Evolutionary conservation across 2,329 filamentous ascomycete genomes (phyloP).

Genomic region (Cladophialophora chaetospira): DNA sequence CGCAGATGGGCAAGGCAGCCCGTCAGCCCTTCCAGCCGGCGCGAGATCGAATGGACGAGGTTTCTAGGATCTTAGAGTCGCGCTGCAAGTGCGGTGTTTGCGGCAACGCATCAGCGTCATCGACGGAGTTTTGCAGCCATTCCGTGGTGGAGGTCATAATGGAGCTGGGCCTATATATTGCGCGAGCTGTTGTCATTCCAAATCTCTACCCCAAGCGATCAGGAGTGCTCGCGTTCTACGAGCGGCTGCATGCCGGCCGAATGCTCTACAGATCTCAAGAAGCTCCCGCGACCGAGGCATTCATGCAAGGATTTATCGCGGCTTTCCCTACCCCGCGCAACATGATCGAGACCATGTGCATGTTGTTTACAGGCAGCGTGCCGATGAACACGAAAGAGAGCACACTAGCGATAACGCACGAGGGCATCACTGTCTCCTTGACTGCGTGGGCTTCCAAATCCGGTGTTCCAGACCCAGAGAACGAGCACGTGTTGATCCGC

Average conservation of each 20-base stretch:
- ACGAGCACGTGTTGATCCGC: background rate
- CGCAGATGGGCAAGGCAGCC: constrained; percentile 12
- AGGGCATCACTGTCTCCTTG: constrained; percentile 8
- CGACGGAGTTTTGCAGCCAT: constrained; percentile 14
- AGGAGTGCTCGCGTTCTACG: constrained; percentile 6
- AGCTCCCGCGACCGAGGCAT: constrained; percentile 3
- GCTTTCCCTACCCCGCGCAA: constrained; percentile 1
- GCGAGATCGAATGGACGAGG: constrained; percentile 11
- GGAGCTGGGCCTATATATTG: constrained; percentile 2
- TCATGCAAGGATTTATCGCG: background rate
- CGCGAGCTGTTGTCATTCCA: constrained; percentile 10
- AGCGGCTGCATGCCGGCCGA: constrained; percentile 2
- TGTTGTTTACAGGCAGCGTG: constrained; percentile 4
- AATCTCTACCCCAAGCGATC: constrained; percentile 11
- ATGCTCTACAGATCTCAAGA: background rate
- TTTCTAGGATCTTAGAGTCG: constrained; percentile 3
- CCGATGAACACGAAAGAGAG: background rate
- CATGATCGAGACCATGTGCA: constrained; percentile 6
- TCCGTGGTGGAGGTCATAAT: constrained; percentile 6
- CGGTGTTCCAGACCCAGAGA: background rate
- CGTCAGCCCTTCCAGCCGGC: constrained; percentile 12
- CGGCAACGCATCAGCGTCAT: constrained; percentile 9
- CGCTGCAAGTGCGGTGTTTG: constrained; percentile 12
- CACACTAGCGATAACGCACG: constrained; percentile 5
- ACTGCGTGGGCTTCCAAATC: constrained; percentile 8